Evolutionary conservation across 2,329 filamentous ascomycete species (phyloP).

Genomic region (Ambrosiella xylebori): DNA sequence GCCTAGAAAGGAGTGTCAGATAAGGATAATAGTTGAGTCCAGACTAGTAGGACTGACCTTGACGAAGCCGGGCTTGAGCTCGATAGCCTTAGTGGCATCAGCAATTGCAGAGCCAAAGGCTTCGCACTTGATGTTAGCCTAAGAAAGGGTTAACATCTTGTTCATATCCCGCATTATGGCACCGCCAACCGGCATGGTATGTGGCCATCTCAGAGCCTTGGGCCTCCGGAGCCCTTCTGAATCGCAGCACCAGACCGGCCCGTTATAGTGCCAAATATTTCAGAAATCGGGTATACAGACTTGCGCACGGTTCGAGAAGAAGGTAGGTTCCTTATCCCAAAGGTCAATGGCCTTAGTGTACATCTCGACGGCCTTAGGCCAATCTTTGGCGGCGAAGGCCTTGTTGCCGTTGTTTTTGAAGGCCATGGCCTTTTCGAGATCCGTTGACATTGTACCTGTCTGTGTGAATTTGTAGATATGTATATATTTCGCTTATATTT

Average conservation of each 20-base stretch:
- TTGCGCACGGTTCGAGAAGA: constrained; percentile 89
- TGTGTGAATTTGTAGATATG: not conserved
- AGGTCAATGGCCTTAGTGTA: constrained; percentile 79
- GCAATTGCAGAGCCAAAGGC: constrained; percentile 83
- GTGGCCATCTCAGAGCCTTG: constrained; percentile 3
- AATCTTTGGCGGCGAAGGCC: constrained; percentile 78
- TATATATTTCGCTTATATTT: not conserved
- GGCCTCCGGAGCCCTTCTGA: not conserved
- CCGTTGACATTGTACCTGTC: constrained; percentile 22
- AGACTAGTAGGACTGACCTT: constrained; percentile 42
- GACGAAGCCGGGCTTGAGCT: constrained; percentile 70
- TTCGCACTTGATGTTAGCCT: constrained; percentile 93
- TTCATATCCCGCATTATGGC: no score
- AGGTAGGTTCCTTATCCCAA: constrained; percentile 70
- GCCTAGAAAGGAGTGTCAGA: constrained; percentile 35
- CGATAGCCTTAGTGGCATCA: constrained; percentile 81
- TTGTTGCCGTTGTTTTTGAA: constrained; percentile 92
- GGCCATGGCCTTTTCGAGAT: constrained; percentile 53
- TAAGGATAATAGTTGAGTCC: not conserved
- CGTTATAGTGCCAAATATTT: not conserved
- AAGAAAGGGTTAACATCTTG: not conserved
- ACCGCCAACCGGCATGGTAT: no score
- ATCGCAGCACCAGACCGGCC: no score
- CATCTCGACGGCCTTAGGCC: constrained; percentile 60
- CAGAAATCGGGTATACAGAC: constrained; percentile 30